phyloP scores from a whole-genome alignment of 1,139 yeast species.

The Lipomyces yarrowii region DNA sequence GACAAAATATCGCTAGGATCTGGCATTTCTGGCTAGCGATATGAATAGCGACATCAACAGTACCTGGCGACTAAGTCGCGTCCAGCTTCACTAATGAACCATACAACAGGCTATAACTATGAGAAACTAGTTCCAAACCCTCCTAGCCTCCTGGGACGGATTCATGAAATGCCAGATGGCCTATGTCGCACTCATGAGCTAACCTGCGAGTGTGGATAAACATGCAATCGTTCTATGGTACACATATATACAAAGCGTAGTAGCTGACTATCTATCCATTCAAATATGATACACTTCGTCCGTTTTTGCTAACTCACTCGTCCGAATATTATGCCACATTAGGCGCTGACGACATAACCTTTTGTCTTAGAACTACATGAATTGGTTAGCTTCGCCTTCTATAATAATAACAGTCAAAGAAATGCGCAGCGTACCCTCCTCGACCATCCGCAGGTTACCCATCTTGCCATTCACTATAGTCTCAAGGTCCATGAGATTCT shows the following conservation, averaged over 20 bases:
- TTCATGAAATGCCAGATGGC: background rate
- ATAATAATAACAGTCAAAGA: background rate
- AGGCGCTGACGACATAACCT: constrained; percentile 26
- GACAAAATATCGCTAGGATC: no score
- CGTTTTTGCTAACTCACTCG: background rate
- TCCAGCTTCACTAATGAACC: no score
- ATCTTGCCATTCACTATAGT: constrained; percentile 53
- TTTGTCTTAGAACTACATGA: constrained; percentile 23
- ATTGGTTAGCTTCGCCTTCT: background rate
- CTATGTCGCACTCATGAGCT: background rate
- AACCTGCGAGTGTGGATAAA: background rate
- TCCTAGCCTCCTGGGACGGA: no score
- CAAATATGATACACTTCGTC: background rate
- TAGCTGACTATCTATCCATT: background rate
- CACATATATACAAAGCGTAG: background rate
- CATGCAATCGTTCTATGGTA: background rate
- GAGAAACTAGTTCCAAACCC: no score
- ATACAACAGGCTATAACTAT: no score
- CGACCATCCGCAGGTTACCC: constrained; percentile 28
- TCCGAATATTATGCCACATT: constrained; percentile 10
- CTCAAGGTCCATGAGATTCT: constrained; percentile 74
- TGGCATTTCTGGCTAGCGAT: no score
- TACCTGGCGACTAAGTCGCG: no score
- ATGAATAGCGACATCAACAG: no score
- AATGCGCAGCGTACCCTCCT: constrained; percentile 20